phyloP scores from a whole-genome alignment of 371 early-diverging fungal species.

The Fennellomyces sp. region DNA sequence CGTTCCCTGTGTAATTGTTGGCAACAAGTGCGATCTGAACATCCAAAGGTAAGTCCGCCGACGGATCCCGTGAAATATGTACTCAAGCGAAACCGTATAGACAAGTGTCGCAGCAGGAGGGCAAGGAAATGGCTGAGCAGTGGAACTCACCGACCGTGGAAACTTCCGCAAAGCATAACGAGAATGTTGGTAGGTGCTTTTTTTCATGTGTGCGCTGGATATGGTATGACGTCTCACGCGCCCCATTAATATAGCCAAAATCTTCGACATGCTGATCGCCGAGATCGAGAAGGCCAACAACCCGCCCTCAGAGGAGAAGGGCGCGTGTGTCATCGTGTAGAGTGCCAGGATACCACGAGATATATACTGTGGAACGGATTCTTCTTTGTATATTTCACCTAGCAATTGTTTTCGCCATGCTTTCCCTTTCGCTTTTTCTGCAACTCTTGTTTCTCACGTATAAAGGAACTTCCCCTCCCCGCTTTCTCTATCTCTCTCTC shows the following conservation, averaged over 20 bases:
- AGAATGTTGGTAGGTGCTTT: constrained; percentile 76
- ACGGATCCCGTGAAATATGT: no score
- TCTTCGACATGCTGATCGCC: constrained; percentile 70
- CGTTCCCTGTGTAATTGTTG: constrained; percentile 91
- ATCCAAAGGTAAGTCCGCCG: constrained; percentile 70
- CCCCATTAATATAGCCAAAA: constrained; percentile 56
- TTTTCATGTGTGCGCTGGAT: not conserved
- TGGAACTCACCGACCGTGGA: constrained; percentile 90
- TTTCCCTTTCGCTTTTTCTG: no score
- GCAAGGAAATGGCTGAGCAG: constrained; percentile 70
- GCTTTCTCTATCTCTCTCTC: no score
- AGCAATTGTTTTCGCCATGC: no score
- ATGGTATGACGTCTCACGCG: no score
- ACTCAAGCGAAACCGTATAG: constrained; percentile 38
- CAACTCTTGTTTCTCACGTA: no score
- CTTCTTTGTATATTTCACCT: no score
- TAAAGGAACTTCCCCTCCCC: no score
- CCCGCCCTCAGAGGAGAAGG: constrained; percentile 61
- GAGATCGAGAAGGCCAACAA: constrained; percentile 71
- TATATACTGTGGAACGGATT: not conserved
- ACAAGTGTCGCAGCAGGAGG: constrained; percentile 84
- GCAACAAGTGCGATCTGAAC: constrained; percentile 90
- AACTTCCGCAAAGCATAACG: constrained; percentile 89
- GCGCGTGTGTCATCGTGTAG: constrained; percentile 53
- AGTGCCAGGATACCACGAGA: not conserved